Conservation (phyloP, 495 filamentous ascomycete genomes). For the Baudoinia panamericana region DNA sequence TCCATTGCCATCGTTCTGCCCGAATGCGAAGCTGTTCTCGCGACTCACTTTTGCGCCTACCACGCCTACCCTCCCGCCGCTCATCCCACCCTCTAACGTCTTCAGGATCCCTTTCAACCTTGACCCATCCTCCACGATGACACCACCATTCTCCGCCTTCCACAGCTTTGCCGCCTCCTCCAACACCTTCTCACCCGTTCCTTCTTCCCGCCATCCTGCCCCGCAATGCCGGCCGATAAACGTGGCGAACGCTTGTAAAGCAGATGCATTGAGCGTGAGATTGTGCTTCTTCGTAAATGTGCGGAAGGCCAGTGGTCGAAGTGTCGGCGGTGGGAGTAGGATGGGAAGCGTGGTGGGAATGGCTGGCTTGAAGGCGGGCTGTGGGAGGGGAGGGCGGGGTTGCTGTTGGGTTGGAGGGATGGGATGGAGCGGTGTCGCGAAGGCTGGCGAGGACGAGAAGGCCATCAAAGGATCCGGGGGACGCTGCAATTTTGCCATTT, state of each 20-base stretch:
- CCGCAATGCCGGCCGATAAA: conserved; percentile 92
- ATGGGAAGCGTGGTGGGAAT: conserved; percentile 57
- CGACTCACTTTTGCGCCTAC: conserved; percentile 35
- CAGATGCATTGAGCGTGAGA: conserved; percentile 78
- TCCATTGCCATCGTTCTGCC: conserved; percentile 15
- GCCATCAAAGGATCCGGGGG: conserved; percentile 42
- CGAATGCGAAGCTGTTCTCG: conserved; percentile 44
- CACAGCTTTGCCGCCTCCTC: conserved; percentile 83
- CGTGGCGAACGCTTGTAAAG: conserved; percentile 65
- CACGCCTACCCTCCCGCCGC: conserved; percentile 51
- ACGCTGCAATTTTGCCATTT: conserved; percentile 19
- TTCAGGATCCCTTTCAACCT: conserved; percentile 70
- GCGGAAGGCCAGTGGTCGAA: conserved; percentile 85
- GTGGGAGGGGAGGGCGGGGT: conserved; percentile 30
- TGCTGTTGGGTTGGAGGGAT: conserved; percentile 41
- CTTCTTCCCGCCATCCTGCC: conserved; percentile 91
- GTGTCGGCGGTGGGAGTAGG: conserved; percentile 67
- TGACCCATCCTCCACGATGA: conserved; percentile 78
- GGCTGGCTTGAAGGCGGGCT: conserved; percentile 48
- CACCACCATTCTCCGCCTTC: conserved; percentile 70
- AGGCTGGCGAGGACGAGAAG: conserved; percentile 79
- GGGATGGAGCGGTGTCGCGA: conserved; percentile 69
- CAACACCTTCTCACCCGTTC: conserved; percentile 77
- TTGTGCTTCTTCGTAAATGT: conserved; percentile 97
- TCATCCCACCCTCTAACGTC: conserved; percentile 70